Base-by-base conservation (phyloP, 257 asterid species). In the Dorcoceras hygrometricum region DNA sequence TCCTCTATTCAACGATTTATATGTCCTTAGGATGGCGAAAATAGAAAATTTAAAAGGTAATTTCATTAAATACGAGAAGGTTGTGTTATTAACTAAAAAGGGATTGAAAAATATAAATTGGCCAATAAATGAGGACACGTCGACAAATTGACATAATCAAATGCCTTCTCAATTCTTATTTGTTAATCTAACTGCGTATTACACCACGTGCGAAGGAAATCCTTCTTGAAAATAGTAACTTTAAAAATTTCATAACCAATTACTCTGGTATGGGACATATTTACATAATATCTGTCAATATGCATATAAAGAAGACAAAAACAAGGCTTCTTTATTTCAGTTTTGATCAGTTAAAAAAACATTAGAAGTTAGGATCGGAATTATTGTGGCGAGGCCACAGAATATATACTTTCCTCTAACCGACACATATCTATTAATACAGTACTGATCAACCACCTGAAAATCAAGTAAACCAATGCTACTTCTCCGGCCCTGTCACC, bases 361-460 rank as follows among this genome's bases (percentile, higher is more conserved):
- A 5, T 4, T 7, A 20, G 56, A 22, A 29, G 9, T 63, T 43
- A 5, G 62, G 39, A 50, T 39, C 53, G 28, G 69, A 69, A 51
- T 72, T 57, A 58, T 62, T 12, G 26, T 8, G 9, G n/a, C 23
- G 48, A 29, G n/a, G n/a, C n/a, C 19, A 25, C 39, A 34, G 14
- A 23, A 62, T 5, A 59, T 24, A 48, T 39, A 23, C 16, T 65
- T 18, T 53, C 57, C 65, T 31, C 53, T 24, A 57, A 69, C 43
- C 12, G 9, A 28, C 7, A 8, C 46, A 23, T 22, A n/a, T 27
- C 67, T 67, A 67, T 43, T 57, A 67, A 67, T 28, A 53, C 63
- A 57, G 59, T 19, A 55, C 7, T 8, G 25, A 55, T 24, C 28
- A 55, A 8, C 25, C 60, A 18, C 8, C 24, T 10, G 16, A 60